Evolutionary conservation across 1,284 basidiomycete genomes (phyloP), one percentile per base, ranked within the genome.

Genomic region (Naganishia sp.): DNA sequence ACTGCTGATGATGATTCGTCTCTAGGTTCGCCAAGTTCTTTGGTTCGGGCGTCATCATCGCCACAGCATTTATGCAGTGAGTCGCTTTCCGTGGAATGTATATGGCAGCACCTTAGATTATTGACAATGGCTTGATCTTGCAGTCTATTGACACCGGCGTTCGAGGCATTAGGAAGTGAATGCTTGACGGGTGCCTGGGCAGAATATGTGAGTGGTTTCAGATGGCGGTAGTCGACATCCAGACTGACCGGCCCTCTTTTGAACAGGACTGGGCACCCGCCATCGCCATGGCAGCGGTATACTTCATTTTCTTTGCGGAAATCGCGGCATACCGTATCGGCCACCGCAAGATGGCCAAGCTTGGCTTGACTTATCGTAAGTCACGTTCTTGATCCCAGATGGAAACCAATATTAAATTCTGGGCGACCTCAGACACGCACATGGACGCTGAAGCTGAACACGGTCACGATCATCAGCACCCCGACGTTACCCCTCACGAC

Each of bases 31-130:
- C 90, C 35, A 96, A 95, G 79, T 98, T 90, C 81, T 97, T 97
- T 80, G 95, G 95, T 54, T 93, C 91, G 9, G 92, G 92, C 35
- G 90, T 95, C 68, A 94, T 94, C 75, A 90, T 98, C 70, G 92
- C 92, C 0, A 98, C 95, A 1, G 88, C 89, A 0, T 93, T 94
- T 76, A 92, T 94, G 67, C 92, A 94, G 61, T 75, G 82, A 92
- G 1, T 82, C 28, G n/a, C 15, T 32, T 4, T 31, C 18, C 92
- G 6, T 78, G 21, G 17, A 46, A 9, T 35, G 13, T 6, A 13
- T 52, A 18, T 25, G 17, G 17, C 51, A 28, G 51, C 23, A 21
- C 35, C 9, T 2, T 9, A 13, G 35, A 39, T 39, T 21, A 25
- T 42, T 61, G 21, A 49, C 43, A 21, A 39, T 49, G 6, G 28